Conservation (phyloP, 495 filamentous ascomycete genomes). For the Glonium stellatum region DNA sequence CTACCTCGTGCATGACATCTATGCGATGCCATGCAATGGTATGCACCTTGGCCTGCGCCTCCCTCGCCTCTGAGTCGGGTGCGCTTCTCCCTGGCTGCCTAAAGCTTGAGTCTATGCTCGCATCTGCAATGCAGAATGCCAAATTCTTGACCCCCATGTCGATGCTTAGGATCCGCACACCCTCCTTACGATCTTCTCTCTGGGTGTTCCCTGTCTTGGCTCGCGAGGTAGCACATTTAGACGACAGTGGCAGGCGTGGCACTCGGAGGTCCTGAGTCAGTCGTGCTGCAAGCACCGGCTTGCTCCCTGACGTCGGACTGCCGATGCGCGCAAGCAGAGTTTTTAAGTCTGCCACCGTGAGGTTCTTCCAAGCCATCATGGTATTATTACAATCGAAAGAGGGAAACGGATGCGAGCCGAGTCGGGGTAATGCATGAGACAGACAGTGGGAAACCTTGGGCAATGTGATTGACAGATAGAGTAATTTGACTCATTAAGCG, state of each 20-base stretch:
- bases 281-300: constrained; percentile 1
- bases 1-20: constrained; percentile 18
- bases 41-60: background rate
- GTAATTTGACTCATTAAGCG: no score
- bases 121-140: constrained; percentile 60
- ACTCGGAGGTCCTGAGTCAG: background rate
- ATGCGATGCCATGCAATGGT: constrained; percentile 20
- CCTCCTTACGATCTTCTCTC: background rate
- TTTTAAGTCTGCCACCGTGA: background rate
- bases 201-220: background rate
- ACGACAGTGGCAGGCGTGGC: background rate
- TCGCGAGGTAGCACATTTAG: background rate
- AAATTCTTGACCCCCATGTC: constrained; percentile 85
- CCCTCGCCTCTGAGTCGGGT: background rate
- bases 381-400: no score
- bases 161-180: constrained; percentile 59
- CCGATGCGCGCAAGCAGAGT: constrained; percentile 1
- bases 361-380: background rate
- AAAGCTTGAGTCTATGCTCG: constrained; percentile 5
- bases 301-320: background rate
- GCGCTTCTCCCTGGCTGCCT: background rate
- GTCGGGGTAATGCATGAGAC: background rate
- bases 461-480: no score
- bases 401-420: no score
- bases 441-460: no score